Conservation (phyloP, 1,139 yeast species). For the Arxiozyma slooffiae region DNA sequence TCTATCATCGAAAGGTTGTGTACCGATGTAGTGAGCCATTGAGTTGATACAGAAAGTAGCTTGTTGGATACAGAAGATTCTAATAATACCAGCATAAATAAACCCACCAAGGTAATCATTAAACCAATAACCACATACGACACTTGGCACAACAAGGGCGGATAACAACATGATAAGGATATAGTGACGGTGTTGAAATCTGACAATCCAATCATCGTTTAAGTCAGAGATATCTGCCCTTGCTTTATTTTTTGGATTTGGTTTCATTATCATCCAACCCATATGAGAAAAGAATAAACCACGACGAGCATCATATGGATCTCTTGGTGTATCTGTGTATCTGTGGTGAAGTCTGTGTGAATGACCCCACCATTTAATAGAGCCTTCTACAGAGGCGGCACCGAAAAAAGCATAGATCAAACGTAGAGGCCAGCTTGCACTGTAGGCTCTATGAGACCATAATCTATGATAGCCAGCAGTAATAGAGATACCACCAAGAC, state of each 20-base stretch:
- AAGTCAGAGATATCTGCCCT: constrained; percentile 93
- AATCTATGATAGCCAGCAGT: constrained; percentile 92
- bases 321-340: constrained; percentile 92
- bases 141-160: constrained; percentile 66
- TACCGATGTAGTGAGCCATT: constrained; percentile 96
- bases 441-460: constrained; percentile 84
- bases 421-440: constrained; percentile 62
- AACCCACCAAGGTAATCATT: constrained; percentile 91
- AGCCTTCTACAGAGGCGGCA: constrained; percentile 93
- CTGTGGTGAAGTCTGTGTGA: constrained; percentile 96
- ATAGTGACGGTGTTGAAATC: constrained; percentile 90
- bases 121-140: constrained; percentile 72
- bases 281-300: constrained; percentile 95
- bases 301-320: constrained; percentile 92
- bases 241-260: constrained; percentile 91
- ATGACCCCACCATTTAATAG: constrained; percentile 98
- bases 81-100: constrained; percentile 79
- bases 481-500: constrained; percentile 73
- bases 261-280: constrained; percentile 94
- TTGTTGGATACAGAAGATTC: constrained; percentile 82
- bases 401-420: constrained; percentile 75
- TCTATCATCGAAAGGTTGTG: constrained; percentile 94
- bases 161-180: constrained; percentile 52
- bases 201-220: constrained; percentile 80
- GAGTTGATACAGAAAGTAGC: constrained; percentile 98